Conservation (phyloP, 2,329 filamentous ascomycete genomes). For the Exophiala phaeomuriformis region DNA sequence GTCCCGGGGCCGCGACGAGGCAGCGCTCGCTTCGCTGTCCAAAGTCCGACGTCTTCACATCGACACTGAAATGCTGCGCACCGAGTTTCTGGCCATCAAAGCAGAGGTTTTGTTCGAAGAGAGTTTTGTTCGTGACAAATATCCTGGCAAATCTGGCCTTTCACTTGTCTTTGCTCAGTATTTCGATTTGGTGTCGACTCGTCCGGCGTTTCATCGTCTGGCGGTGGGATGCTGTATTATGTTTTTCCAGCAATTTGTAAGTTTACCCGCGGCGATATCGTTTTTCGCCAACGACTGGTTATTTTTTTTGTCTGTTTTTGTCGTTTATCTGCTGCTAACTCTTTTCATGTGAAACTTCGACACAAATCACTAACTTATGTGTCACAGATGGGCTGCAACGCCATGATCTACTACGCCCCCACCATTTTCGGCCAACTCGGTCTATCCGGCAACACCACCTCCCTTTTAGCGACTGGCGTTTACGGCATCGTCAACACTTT, state of each 20-base stretch:
- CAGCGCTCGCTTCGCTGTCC: constrained; percentile 34
- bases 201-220: constrained; percentile 44
- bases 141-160: constrained; percentile 31
- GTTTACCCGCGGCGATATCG: too few relatives aligned
- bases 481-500: constrained; percentile 47
- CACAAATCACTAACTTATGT: too few relatives aligned
- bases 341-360: too few relatives aligned
- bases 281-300: too few relatives aligned
- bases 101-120: constrained; percentile 44
- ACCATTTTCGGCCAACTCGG: constrained; percentile 51
- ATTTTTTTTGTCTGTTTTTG: too few relatives aligned
- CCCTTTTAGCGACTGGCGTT: constrained; percentile 48
- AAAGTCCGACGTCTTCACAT: constrained; percentile 38
- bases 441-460: constrained; percentile 39
- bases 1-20: constrained; percentile 32
- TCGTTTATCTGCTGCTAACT: too few relatives aligned
- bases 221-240: constrained; percentile 48
- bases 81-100: constrained; percentile 46
- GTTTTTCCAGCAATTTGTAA: constrained; percentile 52
- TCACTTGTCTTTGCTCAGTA: constrained; percentile 46
- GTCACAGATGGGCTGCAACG: constrained; percentile 41
- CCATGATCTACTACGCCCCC: constrained; percentile 54
- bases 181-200: constrained; percentile 43
- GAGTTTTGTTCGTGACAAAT: constrained; percentile 36
- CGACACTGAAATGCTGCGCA: constrained; percentile 39